Conservation (phyloP, 352 stramenopile species). For the Halophytophthora polymorphica region DNA sequence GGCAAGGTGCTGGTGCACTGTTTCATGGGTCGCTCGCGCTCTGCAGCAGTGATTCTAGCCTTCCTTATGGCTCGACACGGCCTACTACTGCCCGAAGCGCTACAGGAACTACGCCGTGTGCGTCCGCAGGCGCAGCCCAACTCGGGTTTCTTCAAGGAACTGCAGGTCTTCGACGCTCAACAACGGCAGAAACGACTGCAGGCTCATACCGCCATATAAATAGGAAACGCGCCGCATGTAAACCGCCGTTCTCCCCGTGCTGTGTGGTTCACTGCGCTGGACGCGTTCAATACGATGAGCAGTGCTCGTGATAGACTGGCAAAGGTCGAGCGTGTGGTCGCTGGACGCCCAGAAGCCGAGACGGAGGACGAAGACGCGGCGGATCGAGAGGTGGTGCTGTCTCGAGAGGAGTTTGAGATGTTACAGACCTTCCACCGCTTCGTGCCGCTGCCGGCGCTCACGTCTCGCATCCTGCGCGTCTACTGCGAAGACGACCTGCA, state of each 20-base stretch:
- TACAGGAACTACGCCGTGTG: slow-evolving; percentile 34
- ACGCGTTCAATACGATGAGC: not conserved
- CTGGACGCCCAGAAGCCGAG: not conserved
- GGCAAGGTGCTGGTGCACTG: slow-evolving; percentile 78
- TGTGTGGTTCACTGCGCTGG: slow-evolving; percentile 5
- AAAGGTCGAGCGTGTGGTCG: not conserved
- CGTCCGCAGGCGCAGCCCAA: slow-evolving; percentile 68
- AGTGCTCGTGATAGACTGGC: slow-evolving; percentile 5
- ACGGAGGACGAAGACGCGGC: not conserved
- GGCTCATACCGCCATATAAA: slow-evolving; percentile 6
- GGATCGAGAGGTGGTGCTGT: slow-evolving; percentile 44
- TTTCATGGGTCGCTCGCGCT: slow-evolving; percentile 66
- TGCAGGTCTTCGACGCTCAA: slow-evolving; percentile 37
- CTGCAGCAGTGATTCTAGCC: slow-evolving; percentile 60
- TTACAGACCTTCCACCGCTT: slow-evolving; percentile 54
- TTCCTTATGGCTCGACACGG: slow-evolving; percentile 46
- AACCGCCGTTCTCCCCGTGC: no score
- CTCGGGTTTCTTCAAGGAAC: slow-evolving; percentile 52
- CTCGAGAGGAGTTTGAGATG: slow-evolving; percentile 52
- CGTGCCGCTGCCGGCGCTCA: slow-evolving; percentile 48
- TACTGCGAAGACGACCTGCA: slow-evolving; percentile 55
- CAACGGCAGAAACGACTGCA: slow-evolving; percentile 1
- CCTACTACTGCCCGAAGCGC: slow-evolving; percentile 38
- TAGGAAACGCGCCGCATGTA: slow-evolving; percentile 6
- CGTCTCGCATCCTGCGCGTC: slow-evolving; percentile 47